Percentiles rank a stretch among this genome's conserved stretches.
phyloP scores from a whole-genome alignment of 2,329 filamentous ascomycete genomes.

The Neopestalotiopsis rosae region DNA sequence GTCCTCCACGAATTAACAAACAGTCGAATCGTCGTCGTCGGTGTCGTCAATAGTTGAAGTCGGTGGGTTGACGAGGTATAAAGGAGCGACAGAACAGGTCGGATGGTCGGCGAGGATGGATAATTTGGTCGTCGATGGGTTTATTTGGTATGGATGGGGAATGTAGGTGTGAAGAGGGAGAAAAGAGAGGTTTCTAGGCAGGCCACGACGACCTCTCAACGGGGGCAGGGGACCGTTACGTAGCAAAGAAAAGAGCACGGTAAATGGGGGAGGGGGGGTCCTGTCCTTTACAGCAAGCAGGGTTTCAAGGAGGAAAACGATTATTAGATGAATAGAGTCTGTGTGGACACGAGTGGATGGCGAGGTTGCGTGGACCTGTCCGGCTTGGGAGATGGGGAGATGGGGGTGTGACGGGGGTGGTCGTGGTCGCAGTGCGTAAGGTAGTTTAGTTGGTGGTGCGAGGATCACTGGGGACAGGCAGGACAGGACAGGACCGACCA shows the following conservation, averaged over 20 bases:
- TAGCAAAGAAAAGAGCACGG: conserved; percentile 12
- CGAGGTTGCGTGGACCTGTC: conserved; percentile 19
- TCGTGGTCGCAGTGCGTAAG: conserved; percentile 1
- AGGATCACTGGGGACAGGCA: not conserved
- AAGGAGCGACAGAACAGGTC: conserved; percentile 8
- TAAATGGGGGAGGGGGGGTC: conserved; percentile 13
- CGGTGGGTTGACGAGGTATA: not conserved
- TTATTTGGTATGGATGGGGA: conserved; percentile 9
- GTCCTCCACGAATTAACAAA: not conserved
- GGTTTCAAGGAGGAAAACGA: conserved; percentile 20
- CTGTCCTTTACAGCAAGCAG: not conserved
- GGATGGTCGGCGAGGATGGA: conserved; percentile 6
- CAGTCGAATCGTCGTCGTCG: conserved; percentile 10
- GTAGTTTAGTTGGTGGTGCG: not conserved
- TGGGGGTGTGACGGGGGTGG: not conserved
- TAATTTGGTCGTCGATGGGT: conserved; percentile 5
- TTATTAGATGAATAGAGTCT: conserved; percentile 16
- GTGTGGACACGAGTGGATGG: conserved; percentile 15
- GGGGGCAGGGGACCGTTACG: conserved; percentile 16
- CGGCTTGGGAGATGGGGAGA: conserved; percentile 10
- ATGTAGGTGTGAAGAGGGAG: conserved; percentile 5
- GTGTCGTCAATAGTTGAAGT: not conserved
- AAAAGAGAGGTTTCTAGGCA: conserved; percentile 1
- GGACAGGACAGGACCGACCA: not conserved
- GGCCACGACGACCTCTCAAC: conserved; percentile 11